Evolutionary conservation across 2,329 filamentous ascomycete species (phyloP).

Genomic region (Lizonia empirigonia): DNA sequence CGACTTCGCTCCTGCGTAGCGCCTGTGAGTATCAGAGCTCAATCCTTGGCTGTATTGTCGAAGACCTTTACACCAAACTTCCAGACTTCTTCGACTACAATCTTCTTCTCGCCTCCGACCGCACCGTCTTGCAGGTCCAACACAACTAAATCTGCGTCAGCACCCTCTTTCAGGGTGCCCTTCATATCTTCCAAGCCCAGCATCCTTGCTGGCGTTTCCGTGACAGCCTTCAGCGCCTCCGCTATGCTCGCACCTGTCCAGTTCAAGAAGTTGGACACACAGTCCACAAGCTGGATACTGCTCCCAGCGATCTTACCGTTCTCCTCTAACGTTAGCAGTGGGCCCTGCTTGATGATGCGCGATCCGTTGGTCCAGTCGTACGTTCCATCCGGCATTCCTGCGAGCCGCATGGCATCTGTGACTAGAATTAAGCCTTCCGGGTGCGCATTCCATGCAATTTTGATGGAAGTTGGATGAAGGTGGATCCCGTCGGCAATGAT

Average conservation of each 20-base stretch:
- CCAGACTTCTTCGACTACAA: constrained; percentile 78
- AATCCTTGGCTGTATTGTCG: constrained; percentile 15
- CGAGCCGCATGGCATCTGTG: constrained; percentile 89
- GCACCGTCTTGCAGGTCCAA: constrained; percentile 61
- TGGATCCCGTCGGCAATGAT: constrained; percentile 92
- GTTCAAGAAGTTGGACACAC: constrained; percentile 78
- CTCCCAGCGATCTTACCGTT: constrained; percentile 64
- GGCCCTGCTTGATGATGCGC: constrained; percentile 71
- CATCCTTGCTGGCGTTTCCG: constrained; percentile 77
- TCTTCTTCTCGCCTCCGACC: constrained; percentile 54
- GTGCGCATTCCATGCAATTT: constrained; percentile 86
- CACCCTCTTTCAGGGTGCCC: constrained; percentile 58
- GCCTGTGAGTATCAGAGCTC: not conserved
- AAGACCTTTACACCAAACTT: constrained; percentile 67
- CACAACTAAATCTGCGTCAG: constrained; percentile 66
- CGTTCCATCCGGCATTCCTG: constrained; percentile 80
- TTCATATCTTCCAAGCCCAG: constrained; percentile 70
- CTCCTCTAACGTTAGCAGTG: constrained; percentile 75
- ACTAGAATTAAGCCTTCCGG: constrained; percentile 85
- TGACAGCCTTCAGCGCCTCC: constrained; percentile 73
- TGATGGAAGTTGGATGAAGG: constrained; percentile 83
- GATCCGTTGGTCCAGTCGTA: constrained; percentile 85
- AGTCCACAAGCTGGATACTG: constrained; percentile 77
- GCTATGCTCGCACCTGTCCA: constrained; percentile 74
- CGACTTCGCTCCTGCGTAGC: not conserved